A percentile compares a stretch with the other conserved stretches of the same genome.
Evolutionary conservation across 2,329 filamentous ascomycete genomes (phyloP).

Genomic region (Talaromyces marneffei): DNA sequence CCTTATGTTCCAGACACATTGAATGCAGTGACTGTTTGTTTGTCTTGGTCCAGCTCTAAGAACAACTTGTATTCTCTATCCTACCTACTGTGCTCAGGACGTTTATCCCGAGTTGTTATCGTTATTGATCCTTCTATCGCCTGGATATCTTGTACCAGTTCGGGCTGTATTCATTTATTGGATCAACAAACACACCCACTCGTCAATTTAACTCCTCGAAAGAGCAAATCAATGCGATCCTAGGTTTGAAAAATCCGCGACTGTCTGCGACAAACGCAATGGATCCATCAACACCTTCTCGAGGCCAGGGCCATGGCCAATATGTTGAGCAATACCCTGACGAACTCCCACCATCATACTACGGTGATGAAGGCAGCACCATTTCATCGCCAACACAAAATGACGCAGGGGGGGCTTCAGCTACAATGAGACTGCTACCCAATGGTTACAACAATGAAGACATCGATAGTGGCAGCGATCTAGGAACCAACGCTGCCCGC

Average conservation of each 20-base stretch:
- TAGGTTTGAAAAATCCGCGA: background rate
- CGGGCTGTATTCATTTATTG: background rate
- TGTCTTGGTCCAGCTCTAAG: background rate
- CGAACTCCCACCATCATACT: slow-evolving; percentile 38
- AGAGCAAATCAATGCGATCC: background rate
- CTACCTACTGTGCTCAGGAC: background rate
- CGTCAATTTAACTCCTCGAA: background rate
- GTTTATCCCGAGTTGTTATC: background rate
- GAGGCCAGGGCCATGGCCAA: slow-evolving; percentile 19
- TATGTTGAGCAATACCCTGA: slow-evolving; percentile 30
- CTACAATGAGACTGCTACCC: slow-evolving; percentile 43
- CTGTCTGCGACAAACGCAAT: slow-evolving; percentile 13
- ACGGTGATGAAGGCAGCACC: slow-evolving; percentile 23
- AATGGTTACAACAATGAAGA: slow-evolving; percentile 33
- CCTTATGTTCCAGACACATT: background rate
- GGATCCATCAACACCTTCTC: slow-evolving; percentile 19
- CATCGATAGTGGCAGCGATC: slow-evolving; percentile 23
- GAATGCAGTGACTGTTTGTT: background rate
- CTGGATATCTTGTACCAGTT: background rate
- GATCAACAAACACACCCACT: background rate
- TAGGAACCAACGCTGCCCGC: slow-evolving; percentile 21
- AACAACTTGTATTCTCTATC: background rate
- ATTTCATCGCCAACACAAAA: slow-evolving; percentile 26
- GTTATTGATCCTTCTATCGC: background rate
- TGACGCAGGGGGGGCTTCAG: slow-evolving; percentile 19